Base-by-base conservation (phyloP, 129 eudicot species). In the Chrysanthemum lavandulifolium region DNA sequence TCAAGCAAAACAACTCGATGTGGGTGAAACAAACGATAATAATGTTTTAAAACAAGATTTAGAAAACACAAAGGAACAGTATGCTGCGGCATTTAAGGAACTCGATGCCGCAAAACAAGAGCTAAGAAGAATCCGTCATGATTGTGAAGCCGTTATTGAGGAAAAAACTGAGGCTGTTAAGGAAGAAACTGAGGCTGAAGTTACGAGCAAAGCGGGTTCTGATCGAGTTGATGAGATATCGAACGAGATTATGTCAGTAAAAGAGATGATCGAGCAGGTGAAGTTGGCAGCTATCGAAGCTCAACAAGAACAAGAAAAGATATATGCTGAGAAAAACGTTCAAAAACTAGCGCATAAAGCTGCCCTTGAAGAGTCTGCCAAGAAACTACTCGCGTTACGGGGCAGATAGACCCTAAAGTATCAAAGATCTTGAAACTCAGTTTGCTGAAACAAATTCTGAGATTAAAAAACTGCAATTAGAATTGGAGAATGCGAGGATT, bases 91-190 rank as follows among this genome's bases (percentile, higher is more conserved):
- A 51, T 65, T 84, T 74, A 56, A 90, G 43, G 91, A 88, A 70
- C 94, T 95, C 10, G 83, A 88, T 83, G 68, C 93, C 13, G 89
- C 91, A 23, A 95, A 90, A 78, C 89, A 86, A 81, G 91, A 82
- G 55, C 81, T 88, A 13, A 78, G 82, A 79, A 83, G 84, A 69
- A 75, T 86, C 9, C 87, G 85, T 13, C 96, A 83, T 57, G 96
- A 86, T 78, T 78, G 55, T 81, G 80, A 81, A 45, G 78, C 82
- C 47, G 73, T 84, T 63, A 19, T 68, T 13, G 85, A 84, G 76
- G 91, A 73, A 55, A 91, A 80, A 75, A 55, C 76, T 36, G 61
- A 36, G 45, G 89, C 94, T 45, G 51, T 66, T 15, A 84, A 79
- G 76, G 88, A 81, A 73, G 87, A 76, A 71, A 71, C 79, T 4